These are phyloP conservation scores for Hypocrella siamensis DNA, from an alignment of 2,329 filamentous ascomycete species.

Conservation along the genomic window DNA sequence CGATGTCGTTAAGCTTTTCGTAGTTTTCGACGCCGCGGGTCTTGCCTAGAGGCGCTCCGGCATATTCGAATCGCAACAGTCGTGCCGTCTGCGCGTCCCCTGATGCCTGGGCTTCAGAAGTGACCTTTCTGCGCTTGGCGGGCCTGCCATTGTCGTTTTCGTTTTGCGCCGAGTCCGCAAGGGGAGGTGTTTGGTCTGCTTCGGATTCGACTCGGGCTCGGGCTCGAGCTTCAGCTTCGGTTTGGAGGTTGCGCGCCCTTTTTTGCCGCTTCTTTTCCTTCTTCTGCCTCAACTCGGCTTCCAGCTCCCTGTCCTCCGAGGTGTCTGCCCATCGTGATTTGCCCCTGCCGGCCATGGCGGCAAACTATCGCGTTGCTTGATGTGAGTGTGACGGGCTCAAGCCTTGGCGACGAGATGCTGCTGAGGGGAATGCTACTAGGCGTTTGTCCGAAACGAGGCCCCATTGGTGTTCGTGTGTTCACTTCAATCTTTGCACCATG, in stretches of 20 bases:
- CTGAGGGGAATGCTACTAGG: neutral
- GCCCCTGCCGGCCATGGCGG: conserved; percentile 38
- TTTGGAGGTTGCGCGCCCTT: conserved; percentile 56
- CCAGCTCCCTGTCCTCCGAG: conserved; percentile 62
- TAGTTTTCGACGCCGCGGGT: conserved; percentile 75
- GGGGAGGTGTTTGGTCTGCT: too few relatives aligned
- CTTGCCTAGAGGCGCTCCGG: conserved; percentile 41
- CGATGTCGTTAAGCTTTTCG: conserved; percentile 88
- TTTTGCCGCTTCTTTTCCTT: conserved; percentile 82
- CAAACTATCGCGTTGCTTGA: neutral
- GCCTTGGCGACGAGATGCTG: too few relatives aligned
- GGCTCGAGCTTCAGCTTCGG: neutral
- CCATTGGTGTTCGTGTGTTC: too few relatives aligned
- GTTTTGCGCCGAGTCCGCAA: too few relatives aligned
- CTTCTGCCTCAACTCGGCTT: conserved; percentile 58
- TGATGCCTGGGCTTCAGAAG: conserved; percentile 30
- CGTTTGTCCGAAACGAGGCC: neutral
- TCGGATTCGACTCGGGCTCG: too few relatives aligned
- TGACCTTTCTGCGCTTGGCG: conserved; percentile 46
- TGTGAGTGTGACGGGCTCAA: too few relatives aligned
- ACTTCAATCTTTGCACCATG: too few relatives aligned
- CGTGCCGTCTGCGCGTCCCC: too few relatives aligned
- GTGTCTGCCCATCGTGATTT: conserved; percentile 81
- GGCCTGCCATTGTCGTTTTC: conserved; percentile 26
- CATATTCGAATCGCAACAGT: conserved; percentile 53